Base-by-base conservation (phyloP, 768 basidiomycete genomes). In the Serendipita sp. region DNA sequence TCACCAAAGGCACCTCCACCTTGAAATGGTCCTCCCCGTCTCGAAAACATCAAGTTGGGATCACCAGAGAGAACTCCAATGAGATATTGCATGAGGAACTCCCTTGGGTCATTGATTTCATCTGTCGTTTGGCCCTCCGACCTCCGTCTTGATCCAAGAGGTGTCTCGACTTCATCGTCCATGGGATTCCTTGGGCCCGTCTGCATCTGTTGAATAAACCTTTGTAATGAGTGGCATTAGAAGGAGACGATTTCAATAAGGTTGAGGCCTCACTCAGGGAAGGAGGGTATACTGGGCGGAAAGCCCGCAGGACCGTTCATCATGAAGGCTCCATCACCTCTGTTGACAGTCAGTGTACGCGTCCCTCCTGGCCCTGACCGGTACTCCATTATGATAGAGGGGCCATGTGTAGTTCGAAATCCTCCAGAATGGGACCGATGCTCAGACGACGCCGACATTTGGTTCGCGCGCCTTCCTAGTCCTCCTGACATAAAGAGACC, bases 1-100 rank as follows among this genome's bases (percentile, higher is more conserved):
- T 96, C 93, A 2, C 93, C 93, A 81, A 85, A 82, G 70, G 56
- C 56, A 11, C 56, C 56, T 28, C 28, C 34, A 8, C 56, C 56
- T 38, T 60, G 56, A 10, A 60, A 34, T 28, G 4, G 56, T 4
- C 56, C 56, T 4, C 18, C 56, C 18, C 16, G 36, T 32, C 36
- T 35, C 16, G n/a, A 4, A 34, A 60, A 38, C 56, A 60, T 60
- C 56, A 60, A n/a, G 10, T 4, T 38, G 10, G 56, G 56, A 60
- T 60, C 36, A 8, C 56, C 56, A 28, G 56, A 32, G 8, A 60
- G 56, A n/a, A 60, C 16, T 10, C 30, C 56, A 23, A 38, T 38
- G 18, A 60, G 36, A 60, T 60, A 60, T 23, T 60, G 56, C 56
- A 60, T 60, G 16, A 60, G 34, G 32, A 60, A 38, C 10, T 23